Base-by-base conservation (phyloP, 2,329 filamentous ascomycete species). In the Colletotrichum noveboracense region DNA sequence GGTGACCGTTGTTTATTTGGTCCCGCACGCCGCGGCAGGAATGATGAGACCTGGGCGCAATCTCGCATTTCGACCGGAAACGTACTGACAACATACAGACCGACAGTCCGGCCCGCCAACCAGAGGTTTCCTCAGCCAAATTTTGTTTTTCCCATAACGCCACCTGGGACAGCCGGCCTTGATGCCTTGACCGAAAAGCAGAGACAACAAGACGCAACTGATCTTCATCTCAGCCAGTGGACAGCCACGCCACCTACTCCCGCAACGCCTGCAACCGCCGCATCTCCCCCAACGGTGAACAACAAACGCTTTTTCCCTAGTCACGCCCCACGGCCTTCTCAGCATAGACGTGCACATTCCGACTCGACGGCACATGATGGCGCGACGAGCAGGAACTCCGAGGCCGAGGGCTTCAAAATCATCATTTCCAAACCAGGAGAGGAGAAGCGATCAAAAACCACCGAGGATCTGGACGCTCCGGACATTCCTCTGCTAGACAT, bases 281-380 rank as follows among this genome's bases (percentile, higher is more conserved):
- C 70, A 36, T 66, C 26, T 34, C 85, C 85, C 2, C 85, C 86
- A 10, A 83, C 84, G 28, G 79, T 83, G 26, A 82, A 81, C 52
- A 82, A 82, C 56, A 82, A 82, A 66, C 81, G 81, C 34, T 81
- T 83, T 24, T 84, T 84, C 66, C 80, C 84, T 52, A 83, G 80
- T 18, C 65, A 80, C 70, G 71, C 78, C 28, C 71, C 70, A 26
- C 78, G 79, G 28, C 79, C 80, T 36, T 82, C 78, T 77, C 83
- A 80, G 48, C 92, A 90, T 78, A 89, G 90, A 71, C 92, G 94
- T 78, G 92, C 94, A 24, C 88, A 93, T 79, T 97, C 95, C 1
- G 94, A 96, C 81, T 96, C 94, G 38, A 96, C 94, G 7, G 86
- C 94, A 70, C 93, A 93, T 64, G 94, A 96, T 78, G 88, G 90